A percentile compares a stretch with the other conserved stretches of the same genome.
Evolutionary conservation across 1,284 basidiomycete genomes (phyloP).

Genomic region (Trichosporon inkin): DNA sequence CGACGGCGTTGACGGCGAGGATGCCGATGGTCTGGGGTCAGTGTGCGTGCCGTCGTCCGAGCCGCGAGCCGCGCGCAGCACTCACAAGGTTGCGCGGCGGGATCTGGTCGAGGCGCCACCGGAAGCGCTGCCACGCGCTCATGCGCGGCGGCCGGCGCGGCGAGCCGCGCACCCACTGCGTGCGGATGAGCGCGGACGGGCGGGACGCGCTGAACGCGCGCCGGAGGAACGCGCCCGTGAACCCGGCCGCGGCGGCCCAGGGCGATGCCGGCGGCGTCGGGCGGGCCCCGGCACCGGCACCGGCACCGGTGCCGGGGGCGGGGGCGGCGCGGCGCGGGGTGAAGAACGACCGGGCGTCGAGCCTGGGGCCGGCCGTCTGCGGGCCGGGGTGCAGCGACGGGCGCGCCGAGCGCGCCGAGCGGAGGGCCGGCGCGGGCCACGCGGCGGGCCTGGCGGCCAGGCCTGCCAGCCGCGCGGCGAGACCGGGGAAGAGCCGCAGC

Average conservation of each 20-base stretch:
- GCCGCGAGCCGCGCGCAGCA: too few species aligned
- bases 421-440: background rate
- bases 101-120: background rate
- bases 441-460: background rate
- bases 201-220: conserved; percentile 10
- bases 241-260: too few species aligned
- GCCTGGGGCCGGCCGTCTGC: background rate
- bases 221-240: background rate
- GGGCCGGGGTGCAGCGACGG: background rate
- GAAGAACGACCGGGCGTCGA: conserved; percentile 9
- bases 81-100: background rate
- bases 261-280: background rate
- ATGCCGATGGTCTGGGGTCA: conserved; percentile 16
- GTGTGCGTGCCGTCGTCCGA: too few species aligned
- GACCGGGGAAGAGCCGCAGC: conserved; percentile 15
- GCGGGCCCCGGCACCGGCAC: too few species aligned
- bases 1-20: conserved; percentile 42
- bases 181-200: background rate
- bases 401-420: background rate
- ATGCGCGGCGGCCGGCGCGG: background rate
- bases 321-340: conserved; percentile 9
- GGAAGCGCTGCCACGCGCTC: background rate
- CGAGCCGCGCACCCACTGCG: background rate
- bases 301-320: too few species aligned
- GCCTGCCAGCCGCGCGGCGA: background rate